A percentile compares a stretch with the other conserved stretches of the same genome.
These are phyloP conservation scores for Pythium guiyangense DNA, from an alignment of 352 stramenopile species.

Conservation along the genomic window DNA sequence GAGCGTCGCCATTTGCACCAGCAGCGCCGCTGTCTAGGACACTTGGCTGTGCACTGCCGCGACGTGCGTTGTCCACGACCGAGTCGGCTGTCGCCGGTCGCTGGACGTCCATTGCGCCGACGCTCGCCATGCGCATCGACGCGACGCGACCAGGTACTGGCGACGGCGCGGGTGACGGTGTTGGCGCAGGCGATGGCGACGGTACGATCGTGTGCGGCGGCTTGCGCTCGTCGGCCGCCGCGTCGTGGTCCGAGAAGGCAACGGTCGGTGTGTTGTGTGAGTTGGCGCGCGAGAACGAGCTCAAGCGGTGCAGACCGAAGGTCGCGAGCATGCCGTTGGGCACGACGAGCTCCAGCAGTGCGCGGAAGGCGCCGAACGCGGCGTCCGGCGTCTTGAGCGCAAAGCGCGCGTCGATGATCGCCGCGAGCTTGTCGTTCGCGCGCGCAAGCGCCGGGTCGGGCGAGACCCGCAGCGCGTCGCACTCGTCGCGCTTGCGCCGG, in stretches of 20 bases:
- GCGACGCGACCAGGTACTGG: no score
- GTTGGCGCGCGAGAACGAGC: not conserved
- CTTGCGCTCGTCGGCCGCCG: not conserved
- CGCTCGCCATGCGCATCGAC: no score
- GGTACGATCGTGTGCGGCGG: not conserved
- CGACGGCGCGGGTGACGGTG: no score
- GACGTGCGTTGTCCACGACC: no score
- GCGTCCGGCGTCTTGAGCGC: conserved; percentile 24
- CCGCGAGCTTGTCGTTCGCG: conserved; percentile 21
- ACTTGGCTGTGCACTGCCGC: no score
- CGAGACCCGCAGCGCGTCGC: not conserved
- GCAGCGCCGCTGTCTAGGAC: no score
- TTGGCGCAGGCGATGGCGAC: no score
- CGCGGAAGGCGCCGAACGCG: conserved; percentile 28
- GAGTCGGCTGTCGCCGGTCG: no score
- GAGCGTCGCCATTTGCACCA: no score
- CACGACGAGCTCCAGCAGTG: conserved; percentile 48
- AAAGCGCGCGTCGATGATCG: conserved; percentile 24
- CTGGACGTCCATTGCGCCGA: no score
- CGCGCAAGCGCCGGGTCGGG: not conserved
- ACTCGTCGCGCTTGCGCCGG: conserved; percentile 22
- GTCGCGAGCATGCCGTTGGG: conserved; percentile 39
- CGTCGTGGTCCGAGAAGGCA: not conserved
- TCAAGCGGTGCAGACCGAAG: conserved; percentile 1
- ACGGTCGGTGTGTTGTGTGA: not conserved